phyloP scores from a whole-genome alignment of 805 yeast species.

The Spathaspora arborariae region DNA sequence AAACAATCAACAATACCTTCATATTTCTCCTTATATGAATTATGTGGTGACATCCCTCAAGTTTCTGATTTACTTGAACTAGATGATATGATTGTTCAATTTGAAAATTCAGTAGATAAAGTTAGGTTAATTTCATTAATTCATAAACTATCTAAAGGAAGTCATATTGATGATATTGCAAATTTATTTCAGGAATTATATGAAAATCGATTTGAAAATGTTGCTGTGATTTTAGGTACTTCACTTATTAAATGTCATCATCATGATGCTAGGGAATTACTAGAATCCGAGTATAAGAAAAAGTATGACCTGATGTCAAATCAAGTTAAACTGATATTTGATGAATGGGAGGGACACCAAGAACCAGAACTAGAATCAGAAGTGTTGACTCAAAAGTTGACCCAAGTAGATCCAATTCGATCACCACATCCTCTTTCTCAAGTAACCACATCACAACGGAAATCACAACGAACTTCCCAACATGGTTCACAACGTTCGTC shows the following conservation, averaged over 20 bases:
- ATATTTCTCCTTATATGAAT: slow-evolving; percentile 16
- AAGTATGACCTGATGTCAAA: neutral
- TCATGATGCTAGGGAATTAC: neutral
- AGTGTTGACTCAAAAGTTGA: neutral
- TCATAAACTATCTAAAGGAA: neutral
- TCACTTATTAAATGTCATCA: neutral
- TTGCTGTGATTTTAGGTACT: neutral
- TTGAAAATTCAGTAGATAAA: slow-evolving; percentile 12
- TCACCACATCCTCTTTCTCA: neutral
- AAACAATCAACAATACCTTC: neutral
- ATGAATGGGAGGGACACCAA: neutral
- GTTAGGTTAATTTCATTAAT: slow-evolving; percentile 2
- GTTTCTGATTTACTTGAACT: slow-evolving; percentile 28
- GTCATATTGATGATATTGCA: neutral
- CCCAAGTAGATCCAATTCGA: neutral
- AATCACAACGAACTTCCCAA: neutral
- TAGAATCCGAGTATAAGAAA: neutral
- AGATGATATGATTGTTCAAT: slow-evolving; percentile 37
- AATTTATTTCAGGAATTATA: neutral
- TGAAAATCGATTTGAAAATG: neutral
- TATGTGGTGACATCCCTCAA: slow-evolving; percentile 19
- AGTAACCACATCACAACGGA: neutral
- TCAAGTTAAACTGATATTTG: neutral
- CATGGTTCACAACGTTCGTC: neutral
- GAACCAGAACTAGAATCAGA: neutral